A percentile compares a stretch with the other conserved stretches of the same genome.
phyloP scores from a whole-genome alignment of 768 basidiomycete species.

The Phylloporus rhodoxanthus region DNA sequence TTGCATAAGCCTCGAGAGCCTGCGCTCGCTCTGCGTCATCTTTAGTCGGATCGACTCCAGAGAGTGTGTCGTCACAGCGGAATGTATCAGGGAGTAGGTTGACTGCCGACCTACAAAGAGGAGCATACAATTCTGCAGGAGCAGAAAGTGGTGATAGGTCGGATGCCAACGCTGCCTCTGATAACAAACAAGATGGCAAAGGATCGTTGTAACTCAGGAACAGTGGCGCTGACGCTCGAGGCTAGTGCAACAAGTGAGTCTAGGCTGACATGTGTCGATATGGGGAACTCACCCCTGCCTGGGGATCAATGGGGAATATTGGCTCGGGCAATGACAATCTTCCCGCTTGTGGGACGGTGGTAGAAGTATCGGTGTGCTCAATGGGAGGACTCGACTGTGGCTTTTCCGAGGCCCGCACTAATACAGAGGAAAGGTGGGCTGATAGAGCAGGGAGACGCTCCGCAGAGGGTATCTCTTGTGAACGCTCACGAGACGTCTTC shows the following conservation, averaged over 20 bases:
- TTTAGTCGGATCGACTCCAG: conserved; percentile 2
- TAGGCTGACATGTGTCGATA: background rate
- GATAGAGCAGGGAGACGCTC: conserved; percentile 4
- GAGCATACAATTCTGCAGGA: background rate
- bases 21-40: conserved; percentile 23
- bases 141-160: conserved; percentile 1
- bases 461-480: background rate
- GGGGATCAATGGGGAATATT: background rate
- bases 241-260: background rate
- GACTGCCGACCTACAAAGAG: background rate
- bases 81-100: conserved; percentile 3
- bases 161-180: background rate
- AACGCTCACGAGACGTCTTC: conserved; percentile 14
- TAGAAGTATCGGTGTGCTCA: background rate
- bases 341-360: background rate
- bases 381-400: conserved; percentile 1
- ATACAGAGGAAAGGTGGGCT: conserved; percentile 13
- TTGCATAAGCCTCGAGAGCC: conserved; percentile 27
- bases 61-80: conserved; percentile 1
- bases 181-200: background rate
- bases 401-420: conserved; percentile 5
- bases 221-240: background rate
- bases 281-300: conserved; percentile 9
- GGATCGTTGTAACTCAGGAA: background rate
- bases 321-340: background rate